Base-by-base conservation (phyloP, 805 yeast genomes). In the Lachancea meyersii region DNA sequence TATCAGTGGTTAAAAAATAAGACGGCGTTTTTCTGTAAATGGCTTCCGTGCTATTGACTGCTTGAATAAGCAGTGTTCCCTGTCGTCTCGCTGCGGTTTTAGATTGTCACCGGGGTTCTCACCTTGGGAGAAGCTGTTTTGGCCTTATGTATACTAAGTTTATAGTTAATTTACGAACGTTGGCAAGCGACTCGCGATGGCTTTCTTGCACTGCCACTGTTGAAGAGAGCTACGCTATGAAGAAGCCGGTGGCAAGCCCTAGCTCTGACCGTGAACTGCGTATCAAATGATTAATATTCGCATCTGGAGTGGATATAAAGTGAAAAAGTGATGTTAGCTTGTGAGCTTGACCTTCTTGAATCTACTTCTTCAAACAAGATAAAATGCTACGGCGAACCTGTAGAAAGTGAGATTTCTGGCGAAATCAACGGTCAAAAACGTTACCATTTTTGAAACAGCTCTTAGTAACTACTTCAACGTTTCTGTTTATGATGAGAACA, bases 401-500 rank as follows among this genome's bases (percentile, higher is more conserved):
- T 26, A 26, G 13, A 4, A 26, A 26, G 13, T 6, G n/a, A 6
- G 37, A 34, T 21, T 34, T 34, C 37, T 4, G 37, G 19, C 5
- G 37, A 34, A 34, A 21, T 34, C 37, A 22, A 17, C 37, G 28
- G 19, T 22, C 37, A 34, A 34, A 34, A 23, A 16, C 19, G 27
- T 22, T 21, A 10, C 4, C 13, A 11, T 21, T 23, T 22, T 34
- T 34, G 37, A 22, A 34, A 10, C 20, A n/a, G n/a, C 20, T 23
- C 28, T 20, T 36, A 13, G 24, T 20, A 17, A 18, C 17, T 8
- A 14, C 28, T 31, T 38, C 28, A 22, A 28, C 31, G 32, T 24
- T 38, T 39, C 35, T 44, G 61, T 64, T 62, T 61, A 51, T 62
- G 67, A 62, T 62, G 67, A 62, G 64, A 60, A 53, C 49, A 58